These are phyloP conservation scores for Corynespora cassiicola DNA, from an alignment of 2,329 filamentous ascomycete genomes.

Conservation along the genomic window DNA sequence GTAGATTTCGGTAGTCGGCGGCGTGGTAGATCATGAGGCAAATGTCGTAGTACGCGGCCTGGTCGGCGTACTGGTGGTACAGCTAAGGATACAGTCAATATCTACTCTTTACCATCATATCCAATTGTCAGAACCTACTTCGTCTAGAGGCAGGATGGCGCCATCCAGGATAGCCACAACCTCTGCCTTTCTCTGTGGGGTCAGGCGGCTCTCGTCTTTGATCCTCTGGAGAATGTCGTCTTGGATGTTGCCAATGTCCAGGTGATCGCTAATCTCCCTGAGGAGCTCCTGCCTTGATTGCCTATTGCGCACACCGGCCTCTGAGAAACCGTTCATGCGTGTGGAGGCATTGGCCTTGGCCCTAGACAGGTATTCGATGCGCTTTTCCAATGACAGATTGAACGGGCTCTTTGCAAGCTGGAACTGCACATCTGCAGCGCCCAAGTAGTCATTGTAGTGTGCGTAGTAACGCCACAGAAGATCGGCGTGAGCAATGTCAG, in stretches of 20 bases:
- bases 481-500: conserved; percentile 81
- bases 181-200: conserved; percentile 66
- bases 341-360: conserved; percentile 94
- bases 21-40: conserved; percentile 91
- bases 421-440: conserved; percentile 86
- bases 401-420: conserved; percentile 86
- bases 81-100: conserved; percentile 61
- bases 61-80: conserved; percentile 91
- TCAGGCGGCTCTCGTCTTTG: conserved; percentile 73
- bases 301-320: conserved; percentile 55
- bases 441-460: conserved; percentile 80
- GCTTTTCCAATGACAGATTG: conserved; percentile 76
- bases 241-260: conserved; percentile 94
- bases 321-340: conserved; percentile 74
- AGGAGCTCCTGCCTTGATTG: conserved; percentile 85
- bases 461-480: conserved; percentile 93
- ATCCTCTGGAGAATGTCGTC: conserved; percentile 86
- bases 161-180: conserved; percentile 76
- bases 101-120: conserved; percentile 13
- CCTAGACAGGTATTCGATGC: conserved; percentile 87
- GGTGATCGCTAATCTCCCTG: conserved; percentile 81
- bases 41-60: conserved; percentile 91
- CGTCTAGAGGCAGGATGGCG: conserved; percentile 76
- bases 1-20: conserved; percentile 87
- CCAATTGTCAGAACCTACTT: conserved; percentile 61